A percentile compares a stretch with the other conserved stretches of the same genome.
phyloP scores from a whole-genome alignment of 257 asterid genomes.

The Mitragyna speciosa region DNA sequence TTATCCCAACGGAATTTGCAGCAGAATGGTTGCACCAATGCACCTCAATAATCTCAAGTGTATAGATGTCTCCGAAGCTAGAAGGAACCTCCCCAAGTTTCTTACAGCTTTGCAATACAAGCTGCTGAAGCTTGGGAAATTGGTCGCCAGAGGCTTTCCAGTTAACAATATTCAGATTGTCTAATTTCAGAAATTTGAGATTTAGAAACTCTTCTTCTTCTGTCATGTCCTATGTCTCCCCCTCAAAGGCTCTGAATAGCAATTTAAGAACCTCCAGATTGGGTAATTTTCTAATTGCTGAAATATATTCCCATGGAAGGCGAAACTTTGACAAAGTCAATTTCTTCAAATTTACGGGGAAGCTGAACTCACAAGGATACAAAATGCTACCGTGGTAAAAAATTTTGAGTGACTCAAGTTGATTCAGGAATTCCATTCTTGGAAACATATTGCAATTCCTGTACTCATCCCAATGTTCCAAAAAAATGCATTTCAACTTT shows the following conservation, averaged over 20 bases:
- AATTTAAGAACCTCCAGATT: slow-evolving; percentile 15
- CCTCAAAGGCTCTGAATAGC: not conserved
- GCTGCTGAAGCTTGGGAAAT: not conserved
- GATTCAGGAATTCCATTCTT: not conserved
- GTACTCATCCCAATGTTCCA: not conserved
- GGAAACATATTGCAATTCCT: slow-evolving; percentile 9
- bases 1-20: not conserved
- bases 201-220: not conserved
- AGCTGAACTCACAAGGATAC: not conserved
- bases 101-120: slow-evolving; percentile 1
- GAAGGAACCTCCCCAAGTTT: not conserved
- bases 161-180: not conserved
- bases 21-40: slow-evolving; percentile 6
- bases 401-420: slow-evolving; percentile 20
- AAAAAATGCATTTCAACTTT: slow-evolving; percentile 11
- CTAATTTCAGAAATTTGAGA: not conserved
- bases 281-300: not conserved
- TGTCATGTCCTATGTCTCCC: slow-evolving; percentile 9
- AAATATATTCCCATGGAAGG: not conserved
- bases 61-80: not conserved
- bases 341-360: slow-evolving; percentile 23
- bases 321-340: slow-evolving; percentile 14
- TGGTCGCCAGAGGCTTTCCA: not conserved
- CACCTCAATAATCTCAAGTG: slow-evolving; percentile 1
- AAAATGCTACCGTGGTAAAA: not conserved